Evolutionary conservation across 805 yeast genomes (phyloP), one percentile per base, ranked within the genome.

Genomic region (Cephaloascus fragrans): DNA sequence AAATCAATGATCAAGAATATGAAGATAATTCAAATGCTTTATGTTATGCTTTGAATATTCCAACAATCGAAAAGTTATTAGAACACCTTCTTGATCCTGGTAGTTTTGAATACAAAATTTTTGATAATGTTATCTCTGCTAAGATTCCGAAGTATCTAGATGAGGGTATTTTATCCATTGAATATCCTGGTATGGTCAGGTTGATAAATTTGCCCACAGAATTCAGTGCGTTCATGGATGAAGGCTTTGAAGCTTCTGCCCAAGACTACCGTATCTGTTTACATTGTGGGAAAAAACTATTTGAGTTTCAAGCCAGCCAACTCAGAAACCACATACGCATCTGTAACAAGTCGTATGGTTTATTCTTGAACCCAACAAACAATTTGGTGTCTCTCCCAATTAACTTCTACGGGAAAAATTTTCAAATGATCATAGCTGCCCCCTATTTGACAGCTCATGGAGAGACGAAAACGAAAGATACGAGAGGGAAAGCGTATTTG

Each of bases 361-460:
- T 41, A 1, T 44, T 29, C 15, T 37, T 44, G 15, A 37, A 42
- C 20, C 47, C 51, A 10, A 37, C 36, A 12, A 46, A 41, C 32
- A 41, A 42, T 53, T 64, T 43, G 39, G 51, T 33, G 28, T 38
- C 41, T 26, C 51, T 49, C 29, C 51, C 57, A 5, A 45, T 56
- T 38, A 55, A 56, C n/a, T 55, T 53, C 40, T 59, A 49, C 42
- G 56, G 43, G 45, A 47, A 52, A 55, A 60, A 51, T 31, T 41
- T 37, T 42, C 56, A 40, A 40, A 57, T 53, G 18, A 60, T 62
- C 6, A 64, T 73, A 44, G 73, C 73, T 40, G 83, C 85, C 0
- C 93, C 90, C 12, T 84, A 82, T 51, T 59, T 84, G 51, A 82
- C 85, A 39, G 64, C 67, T 4, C 88, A 83, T 55, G 94, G 94